Conservation (phyloP, 768 basidiomycete genomes). For the Scleroderma citrinum region DNA sequence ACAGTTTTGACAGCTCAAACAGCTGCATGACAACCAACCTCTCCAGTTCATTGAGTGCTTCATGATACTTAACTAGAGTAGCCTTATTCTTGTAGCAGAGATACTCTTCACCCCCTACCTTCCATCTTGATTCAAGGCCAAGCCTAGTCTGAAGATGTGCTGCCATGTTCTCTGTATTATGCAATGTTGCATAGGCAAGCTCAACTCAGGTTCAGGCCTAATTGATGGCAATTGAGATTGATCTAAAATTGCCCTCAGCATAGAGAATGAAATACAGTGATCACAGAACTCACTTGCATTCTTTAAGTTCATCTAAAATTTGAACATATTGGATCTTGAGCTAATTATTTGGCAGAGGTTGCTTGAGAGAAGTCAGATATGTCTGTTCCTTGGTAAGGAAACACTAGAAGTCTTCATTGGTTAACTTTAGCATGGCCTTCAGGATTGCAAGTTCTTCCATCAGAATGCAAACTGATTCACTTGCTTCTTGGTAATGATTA, state of each 20-base stretch:
- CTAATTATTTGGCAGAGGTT: not conserved
- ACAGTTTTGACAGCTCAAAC: not conserved
- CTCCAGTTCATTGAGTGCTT: not conserved
- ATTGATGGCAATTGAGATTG: not conserved
- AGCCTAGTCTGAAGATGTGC: too few relatives aligned
- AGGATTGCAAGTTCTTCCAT: not conserved
- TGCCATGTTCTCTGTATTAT: too few relatives aligned
- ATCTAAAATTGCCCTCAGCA: not conserved
- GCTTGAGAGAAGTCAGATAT: not conserved
- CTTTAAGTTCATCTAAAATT: not conserved
- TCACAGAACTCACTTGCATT: not conserved
- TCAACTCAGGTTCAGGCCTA: not conserved
- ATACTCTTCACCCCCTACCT: not conserved
- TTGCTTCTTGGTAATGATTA: conserved; percentile 3
- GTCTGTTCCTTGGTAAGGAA: too few relatives aligned
- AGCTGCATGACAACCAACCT: not conserved
- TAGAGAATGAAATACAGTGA: not conserved
- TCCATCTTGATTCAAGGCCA: not conserved
- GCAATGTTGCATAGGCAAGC: not conserved
- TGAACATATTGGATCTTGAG: not conserved
- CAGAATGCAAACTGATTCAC: not conserved
- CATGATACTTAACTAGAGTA: not conserved
- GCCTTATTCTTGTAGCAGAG: not conserved
- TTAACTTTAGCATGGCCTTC: not conserved
- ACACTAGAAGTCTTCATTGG: too few relatives aligned